These are phyloP conservation scores for Colletotrichum aenigma DNA, from an alignment of 2,329 filamentous ascomycete genomes.

Conservation along the genomic window DNA sequence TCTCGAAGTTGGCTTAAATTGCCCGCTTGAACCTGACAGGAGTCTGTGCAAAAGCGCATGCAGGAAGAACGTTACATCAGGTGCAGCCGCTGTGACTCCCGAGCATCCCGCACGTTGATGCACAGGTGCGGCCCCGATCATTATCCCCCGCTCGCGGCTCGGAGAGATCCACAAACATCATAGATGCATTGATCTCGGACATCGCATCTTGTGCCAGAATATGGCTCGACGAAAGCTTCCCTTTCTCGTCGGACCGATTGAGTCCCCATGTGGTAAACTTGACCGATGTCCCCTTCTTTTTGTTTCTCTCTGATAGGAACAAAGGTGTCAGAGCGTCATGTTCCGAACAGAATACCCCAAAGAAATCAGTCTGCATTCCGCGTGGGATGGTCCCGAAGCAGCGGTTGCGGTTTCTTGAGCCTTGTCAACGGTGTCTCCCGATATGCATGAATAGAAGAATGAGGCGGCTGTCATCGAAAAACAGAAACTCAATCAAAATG, in stretches of 20 bases:
- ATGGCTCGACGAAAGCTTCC: neutral
- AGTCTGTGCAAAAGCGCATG: neutral
- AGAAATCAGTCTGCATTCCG: neutral
- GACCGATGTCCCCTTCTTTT: neutral
- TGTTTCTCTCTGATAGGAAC: neutral
- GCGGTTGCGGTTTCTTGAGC: neutral
- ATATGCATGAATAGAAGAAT: neutral
- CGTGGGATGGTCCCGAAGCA: neutral
- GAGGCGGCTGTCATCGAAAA: neutral
- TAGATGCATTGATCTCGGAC: neutral
- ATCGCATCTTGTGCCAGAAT: neutral
- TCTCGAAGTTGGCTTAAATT: neutral
- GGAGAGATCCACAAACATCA: neutral
- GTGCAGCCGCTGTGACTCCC: neutral
- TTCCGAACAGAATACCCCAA: neutral
- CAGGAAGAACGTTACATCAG: neutral
- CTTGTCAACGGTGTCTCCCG: neutral
- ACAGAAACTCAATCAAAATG: neutral
- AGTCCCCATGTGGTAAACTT: neutral
- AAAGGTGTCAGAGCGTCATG: neutral
- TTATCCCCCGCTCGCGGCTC: neutral
- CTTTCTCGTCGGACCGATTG: neutral
- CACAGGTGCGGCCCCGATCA: neutral
- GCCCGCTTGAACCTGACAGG: neutral
- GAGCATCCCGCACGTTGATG: neutral